These are phyloP conservation scores for Chlorencoelia australis DNA, from an alignment of 2,329 filamentous ascomycete genomes.

Conservation along the genomic window DNA sequence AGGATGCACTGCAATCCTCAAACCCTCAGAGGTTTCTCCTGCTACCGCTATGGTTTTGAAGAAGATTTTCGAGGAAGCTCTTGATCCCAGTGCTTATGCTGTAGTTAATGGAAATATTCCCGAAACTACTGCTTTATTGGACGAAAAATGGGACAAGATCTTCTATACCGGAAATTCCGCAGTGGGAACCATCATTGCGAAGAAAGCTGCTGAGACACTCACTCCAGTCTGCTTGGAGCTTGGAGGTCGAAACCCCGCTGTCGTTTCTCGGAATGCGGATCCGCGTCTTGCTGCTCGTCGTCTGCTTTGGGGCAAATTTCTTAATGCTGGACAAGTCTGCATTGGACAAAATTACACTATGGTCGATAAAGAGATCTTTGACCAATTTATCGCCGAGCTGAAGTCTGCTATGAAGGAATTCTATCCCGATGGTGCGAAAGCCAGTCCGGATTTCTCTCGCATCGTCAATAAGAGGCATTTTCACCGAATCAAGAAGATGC, in stretches of 20 bases:
- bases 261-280: constrained; percentile 77
- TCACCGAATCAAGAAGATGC: constrained; percentile 75
- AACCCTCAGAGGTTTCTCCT: constrained; percentile 79
- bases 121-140: constrained; percentile 72
- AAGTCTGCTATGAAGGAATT: constrained; percentile 63
- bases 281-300: constrained; percentile 71
- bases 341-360: constrained; percentile 88
- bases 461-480: constrained; percentile 78
- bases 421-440: constrained; percentile 71
- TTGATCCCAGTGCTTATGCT: constrained; percentile 68
- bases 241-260: constrained; percentile 84
- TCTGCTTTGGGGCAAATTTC: constrained; percentile 77
- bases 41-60: constrained; percentile 68
- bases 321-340: constrained; percentile 86
- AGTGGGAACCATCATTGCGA: constrained; percentile 78
- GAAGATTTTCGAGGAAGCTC: constrained; percentile 62
- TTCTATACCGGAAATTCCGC: constrained; percentile 79
- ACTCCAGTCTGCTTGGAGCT: constrained; percentile 87
- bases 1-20: constrained; percentile 81
- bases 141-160: constrained; percentile 95
- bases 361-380: constrained; percentile 64
- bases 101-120: constrained; percentile 72
- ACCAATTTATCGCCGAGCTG: constrained; percentile 64
- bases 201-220: constrained; percentile 80
- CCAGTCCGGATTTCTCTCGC: constrained; percentile 67